Conservation (phyloP, 1,284 basidiomycete genomes). For the Exobasidium cylindrosporum region DNA sequence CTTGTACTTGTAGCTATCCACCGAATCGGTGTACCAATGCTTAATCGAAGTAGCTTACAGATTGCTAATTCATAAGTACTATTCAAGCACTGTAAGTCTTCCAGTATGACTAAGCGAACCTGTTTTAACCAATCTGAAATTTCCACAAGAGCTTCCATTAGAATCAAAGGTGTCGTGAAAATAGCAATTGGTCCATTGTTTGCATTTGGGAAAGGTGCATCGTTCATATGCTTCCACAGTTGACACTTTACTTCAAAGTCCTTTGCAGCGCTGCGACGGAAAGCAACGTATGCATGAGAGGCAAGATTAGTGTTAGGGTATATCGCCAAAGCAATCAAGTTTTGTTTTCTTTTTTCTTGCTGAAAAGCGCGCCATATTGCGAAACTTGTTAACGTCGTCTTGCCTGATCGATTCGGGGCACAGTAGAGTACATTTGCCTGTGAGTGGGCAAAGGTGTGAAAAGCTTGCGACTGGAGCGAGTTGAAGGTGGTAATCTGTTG, state of each 20-base stretch:
- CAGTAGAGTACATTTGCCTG: slow-evolving; percentile 72
- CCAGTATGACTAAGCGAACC: slow-evolving; percentile 68
- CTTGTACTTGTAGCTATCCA: slow-evolving; percentile 76
- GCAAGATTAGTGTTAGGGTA: not conserved
- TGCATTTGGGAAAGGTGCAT: slow-evolving; percentile 17
- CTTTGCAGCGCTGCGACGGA: not conserved
- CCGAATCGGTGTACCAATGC: slow-evolving; percentile 63
- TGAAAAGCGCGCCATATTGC: slow-evolving; percentile 65
- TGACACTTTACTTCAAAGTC: not conserved
- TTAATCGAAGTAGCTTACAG: slow-evolving; percentile 64
- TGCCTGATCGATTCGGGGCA: slow-evolving; percentile 77
- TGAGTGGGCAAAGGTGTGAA: slow-evolving; percentile 78
- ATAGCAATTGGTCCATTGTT: not conserved
- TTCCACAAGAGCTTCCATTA: not conserved
- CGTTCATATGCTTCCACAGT: not conserved
- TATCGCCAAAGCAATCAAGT: slow-evolving; percentile 11
- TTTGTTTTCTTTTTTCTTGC: slow-evolving; percentile 45
- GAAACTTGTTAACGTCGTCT: slow-evolving; percentile 71
- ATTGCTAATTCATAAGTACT: slow-evolving; percentile 78
- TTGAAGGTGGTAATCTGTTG: slow-evolving; percentile 66
- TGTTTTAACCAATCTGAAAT: not conserved
- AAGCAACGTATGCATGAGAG: not conserved
- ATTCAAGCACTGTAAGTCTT: slow-evolving; percentile 82
- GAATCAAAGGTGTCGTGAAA: not conserved
- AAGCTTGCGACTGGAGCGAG: slow-evolving; percentile 82